Base-by-base conservation (phyloP, 257 asterid species). In the Salvia splendens region DNA sequence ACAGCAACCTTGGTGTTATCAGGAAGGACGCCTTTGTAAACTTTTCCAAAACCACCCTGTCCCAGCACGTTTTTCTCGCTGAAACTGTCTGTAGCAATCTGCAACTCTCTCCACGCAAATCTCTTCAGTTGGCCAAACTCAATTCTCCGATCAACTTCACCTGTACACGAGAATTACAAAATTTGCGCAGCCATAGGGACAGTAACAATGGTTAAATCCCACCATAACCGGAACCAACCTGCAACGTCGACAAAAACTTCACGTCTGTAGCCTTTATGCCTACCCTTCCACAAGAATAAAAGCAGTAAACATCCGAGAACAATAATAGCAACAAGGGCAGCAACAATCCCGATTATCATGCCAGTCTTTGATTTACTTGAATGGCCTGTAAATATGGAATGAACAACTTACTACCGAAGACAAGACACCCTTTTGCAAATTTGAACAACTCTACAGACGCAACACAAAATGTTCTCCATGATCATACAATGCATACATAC, bases 31-130 rank as follows among this genome's bases (percentile, higher is more conserved):
- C 98, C 98, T 82, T 86, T 84, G 78, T 92, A 92, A 24, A 92
- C 98, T 78, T 90, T 93, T 67, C 99, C 99, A 60, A 89, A 93
- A 55, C 99, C 99, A 28, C 99, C 99, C 78, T 90, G 95, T 61
- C 99, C 99, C 28, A 93, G 89, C 12, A 88, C 96, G 36, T 81
- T 93, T 65, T 88, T 90, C 73, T 93, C 97, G 33, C 84, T 88
- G 79, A 93, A 93, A 78, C 70, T 85, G 24, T 90, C 99, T 0
- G 99, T 85, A 61, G 99, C 96, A 12, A 86, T 75, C 78, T 93
- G 96, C 86, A 93, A 66, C 61, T 93, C 99, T 77, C 97, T 82
- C 97, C 97, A 89, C 14, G 92, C 52, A 38, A 93, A 90, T 83
- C 99, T 93, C 87, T 77, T 93, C 76, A 93, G 60, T 61, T 93